Percentiles rank a stretch among this genome's conserved stretches.
phyloP scores from a whole-genome alignment of 2,329 filamentous ascomycete genomes.

The Venturia oleaginea region DNA sequence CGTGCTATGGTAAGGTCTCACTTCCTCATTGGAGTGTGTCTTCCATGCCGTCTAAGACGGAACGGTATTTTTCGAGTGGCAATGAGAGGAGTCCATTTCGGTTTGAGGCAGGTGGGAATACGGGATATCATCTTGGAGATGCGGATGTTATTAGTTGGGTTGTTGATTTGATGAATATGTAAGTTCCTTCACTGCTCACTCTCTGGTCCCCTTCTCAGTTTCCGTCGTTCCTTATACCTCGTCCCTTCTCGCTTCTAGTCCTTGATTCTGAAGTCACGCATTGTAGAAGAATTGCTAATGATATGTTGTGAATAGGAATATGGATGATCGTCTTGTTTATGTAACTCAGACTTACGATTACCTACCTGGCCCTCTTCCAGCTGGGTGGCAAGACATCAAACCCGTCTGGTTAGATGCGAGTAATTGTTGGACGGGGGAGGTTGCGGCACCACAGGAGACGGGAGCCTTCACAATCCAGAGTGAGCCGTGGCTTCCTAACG shows the following conservation, averaged over 20 bases:
- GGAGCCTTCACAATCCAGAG: conserved; percentile 8
- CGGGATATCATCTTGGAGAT: conserved; percentile 6
- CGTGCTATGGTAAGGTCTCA: neutral
- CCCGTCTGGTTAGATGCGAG: conserved; percentile 13
- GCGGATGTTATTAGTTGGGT: conserved; percentile 7
- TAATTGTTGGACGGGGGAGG: conserved; percentile 10
- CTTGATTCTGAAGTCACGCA: too few relatives aligned
- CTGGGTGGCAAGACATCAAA: conserved; percentile 9
- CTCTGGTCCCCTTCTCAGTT: too few relatives aligned
- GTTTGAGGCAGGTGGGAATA: neutral
- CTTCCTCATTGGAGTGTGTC: conserved; percentile 5
- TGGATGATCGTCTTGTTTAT: conserved; percentile 11
- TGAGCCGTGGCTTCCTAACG: conserved; percentile 7
- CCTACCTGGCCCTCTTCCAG: neutral
- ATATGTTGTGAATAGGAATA: neutral
- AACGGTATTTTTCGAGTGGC: neutral
- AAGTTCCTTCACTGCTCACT: neutral
- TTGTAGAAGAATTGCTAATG: neutral
- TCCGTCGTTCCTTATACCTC: too few relatives aligned
- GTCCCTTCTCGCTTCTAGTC: too few relatives aligned
- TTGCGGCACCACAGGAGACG: conserved; percentile 5
- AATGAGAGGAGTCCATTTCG: conserved; percentile 10
- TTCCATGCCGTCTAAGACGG: neutral
- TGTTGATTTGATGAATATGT: conserved; percentile 14
- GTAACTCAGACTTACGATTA: conserved; percentile 13